Evolutionary conservation across 805 yeast genomes (phyloP).

Genomic region (Candida yuanshanica): DNA sequence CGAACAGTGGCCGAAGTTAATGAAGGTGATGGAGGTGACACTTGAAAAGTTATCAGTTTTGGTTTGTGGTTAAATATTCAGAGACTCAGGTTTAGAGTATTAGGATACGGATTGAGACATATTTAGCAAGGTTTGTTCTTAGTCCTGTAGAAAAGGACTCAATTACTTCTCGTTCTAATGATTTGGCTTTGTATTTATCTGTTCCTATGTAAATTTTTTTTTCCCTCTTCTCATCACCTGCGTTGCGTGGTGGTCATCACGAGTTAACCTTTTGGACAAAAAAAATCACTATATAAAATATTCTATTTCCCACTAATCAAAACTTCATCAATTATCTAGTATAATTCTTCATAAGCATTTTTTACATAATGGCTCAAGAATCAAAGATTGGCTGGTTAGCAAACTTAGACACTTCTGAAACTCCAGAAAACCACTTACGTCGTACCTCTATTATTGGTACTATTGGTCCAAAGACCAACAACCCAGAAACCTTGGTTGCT

Average conservation of each 20-base stretch:
- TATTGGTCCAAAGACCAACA: slow-evolving; percentile 97
- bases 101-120: too few relatives aligned
- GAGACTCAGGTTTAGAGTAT: too few relatives aligned
- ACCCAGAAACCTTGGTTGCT: slow-evolving; percentile 73
- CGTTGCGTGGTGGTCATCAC: slow-evolving; percentile 10
- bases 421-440: slow-evolving; percentile 35
- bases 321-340: neutral
- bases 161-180: neutral
- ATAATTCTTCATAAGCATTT: neutral
- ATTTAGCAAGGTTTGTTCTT: too few relatives aligned
- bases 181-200: too few relatives aligned
- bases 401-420: slow-evolving; percentile 21
- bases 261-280: neutral
- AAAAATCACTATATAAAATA: slow-evolving; percentile 1
- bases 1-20: neutral
- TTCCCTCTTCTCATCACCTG: neutral
- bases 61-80: too few relatives aligned
- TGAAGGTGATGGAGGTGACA: neutral
- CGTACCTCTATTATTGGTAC: slow-evolving; percentile 98
- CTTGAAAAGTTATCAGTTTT: neutral
- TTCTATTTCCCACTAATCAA: neutral
- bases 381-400: slow-evolving; percentile 27
- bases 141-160: too few relatives aligned
- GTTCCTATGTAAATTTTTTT: too few relatives aligned
- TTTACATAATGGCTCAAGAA: slow-evolving; percentile 14